Base-by-base conservation (phyloP, 108 stramenopile genomes). In the Nitzschia inconspicua region DNA sequence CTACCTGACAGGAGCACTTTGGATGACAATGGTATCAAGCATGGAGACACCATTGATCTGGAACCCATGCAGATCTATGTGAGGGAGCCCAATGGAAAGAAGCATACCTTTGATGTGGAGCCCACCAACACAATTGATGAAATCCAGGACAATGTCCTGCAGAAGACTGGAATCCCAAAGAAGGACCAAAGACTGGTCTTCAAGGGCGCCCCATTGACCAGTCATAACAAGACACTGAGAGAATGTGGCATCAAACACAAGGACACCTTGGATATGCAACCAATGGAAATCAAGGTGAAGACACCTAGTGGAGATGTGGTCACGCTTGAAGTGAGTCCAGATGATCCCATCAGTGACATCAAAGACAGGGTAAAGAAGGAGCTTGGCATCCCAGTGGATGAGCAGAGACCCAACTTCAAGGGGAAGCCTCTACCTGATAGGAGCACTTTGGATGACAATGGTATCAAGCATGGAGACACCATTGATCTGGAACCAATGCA, bases 401-500 rank as follows among this genome's bases (percentile, higher is more conserved):
- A 59, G 3, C 66, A 68, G 19, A 54, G 16, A 20, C 50, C 60
- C n/a, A 42, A 11, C 3, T 54, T 32, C 39, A 26, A 51, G 2
- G 40, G 49, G 7, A 28, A 53, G 14, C 40, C 57, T 34, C 41
- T 72, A 7, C 31, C 48, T 2, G 36, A 54, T 16, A 28, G 26
- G 4, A 42, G 35, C 3, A 52, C 26, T 2, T 28, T 72, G 23
- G 20, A 1, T 1, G 63, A 63, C 24, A 53, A 64, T 22, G 49
- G 40, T 14, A 29, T 72, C 36, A 55, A 63, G 32, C 41, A 72
- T 49, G 61, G 47, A 22, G 36, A 58, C 23, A 64, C 46, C 5
- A 29, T 72, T 25, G 57, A 72, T 44, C 39, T 72, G 44, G 56
- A 46, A 35, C 55, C 62, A 1, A 73, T 67, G 72, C 23, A 66